Base-by-base conservation (phyloP, 2,329 filamentous ascomycete species). In the Lecanicillium sp. region DNA sequence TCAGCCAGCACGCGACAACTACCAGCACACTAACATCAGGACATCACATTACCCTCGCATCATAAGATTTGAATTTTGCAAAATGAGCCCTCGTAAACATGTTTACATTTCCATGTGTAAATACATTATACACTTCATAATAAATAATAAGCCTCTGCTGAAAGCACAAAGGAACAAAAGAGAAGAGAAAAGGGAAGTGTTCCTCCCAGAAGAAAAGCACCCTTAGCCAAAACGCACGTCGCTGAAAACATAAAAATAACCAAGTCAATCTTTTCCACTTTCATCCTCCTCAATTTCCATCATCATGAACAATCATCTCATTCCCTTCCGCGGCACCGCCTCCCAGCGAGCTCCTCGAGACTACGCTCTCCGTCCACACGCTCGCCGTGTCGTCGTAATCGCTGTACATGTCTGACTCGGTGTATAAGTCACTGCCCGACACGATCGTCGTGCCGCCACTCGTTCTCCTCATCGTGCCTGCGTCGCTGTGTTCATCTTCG, bases 361-460 rank as follows among this genome's bases (percentile, higher is more conserved):
- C 57, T 4, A 58, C 67, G 49, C 70, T 74, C 56, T 71, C 72
- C 3, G 72, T 74, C 68, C 71, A 77, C 49, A 77, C 71, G 51
- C 73, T 76, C 23, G 61, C 65, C 21, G 60, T 63, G 35, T 71
- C 68, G n/a, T 68, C 68, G 44, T 66, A 64, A 40, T 67, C 65
- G 47, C 62, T 66, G 40, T 66, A 65, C 5, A 62, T 60, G 32
- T 71, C 68, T 15, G 64, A 63, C 23, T 63, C 64, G 5, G 57
- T 62, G 52, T 62, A 68, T 59, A 56, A 60, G 12, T 67, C 67
- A 49, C 62, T 65, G 29, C 61, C 62, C 1, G 69, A 71, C 30
- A 75, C 64, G 30, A 75, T 68, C 2, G 73, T 74, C 6, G 71
- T 75, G 33, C 70, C 73, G 10, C 68, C 62, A 54, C 73, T 77